A percentile compares a stretch with the other conserved stretches of the same genome.
These are phyloP conservation scores for Sanghuangporus baumii DNA, from an alignment of 1,284 basidiomycete genomes.

Conservation along the genomic window DNA sequence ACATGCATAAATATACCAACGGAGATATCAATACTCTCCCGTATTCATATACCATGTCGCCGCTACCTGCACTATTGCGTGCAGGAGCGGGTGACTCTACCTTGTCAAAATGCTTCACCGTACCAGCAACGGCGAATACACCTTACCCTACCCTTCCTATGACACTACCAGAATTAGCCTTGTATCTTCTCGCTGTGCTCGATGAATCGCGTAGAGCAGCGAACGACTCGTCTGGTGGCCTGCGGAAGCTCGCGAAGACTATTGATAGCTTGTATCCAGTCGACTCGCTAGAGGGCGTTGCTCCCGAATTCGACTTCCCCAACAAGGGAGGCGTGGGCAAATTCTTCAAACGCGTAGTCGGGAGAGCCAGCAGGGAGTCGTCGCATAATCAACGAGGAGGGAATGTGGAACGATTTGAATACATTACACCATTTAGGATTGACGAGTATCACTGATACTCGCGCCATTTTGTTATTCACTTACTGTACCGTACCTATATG, in stretches of 20 bases:
- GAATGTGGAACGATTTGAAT: conserved; percentile 72
- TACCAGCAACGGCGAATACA: conserved; percentile 51
- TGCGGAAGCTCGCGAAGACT: conserved; percentile 63
- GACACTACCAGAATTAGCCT: conserved; percentile 63
- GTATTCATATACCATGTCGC: conserved; percentile 60
- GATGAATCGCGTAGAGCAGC: conserved; percentile 57
- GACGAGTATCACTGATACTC: conserved; percentile 28
- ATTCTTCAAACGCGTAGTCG: conserved; percentile 57
- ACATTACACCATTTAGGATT: conserved; percentile 66
- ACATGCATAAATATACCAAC: conserved; percentile 44
- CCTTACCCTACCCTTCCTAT: conserved; percentile 69
- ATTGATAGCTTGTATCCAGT: conserved; percentile 54
- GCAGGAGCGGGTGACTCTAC: conserved; percentile 50
- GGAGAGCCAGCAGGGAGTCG: conserved; percentile 41
- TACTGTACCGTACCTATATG: neutral
- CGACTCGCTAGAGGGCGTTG: conserved; percentile 7
- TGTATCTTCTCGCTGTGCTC: conserved; percentile 66
- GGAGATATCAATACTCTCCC: conserved; percentile 60
- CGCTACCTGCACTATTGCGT: conserved; percentile 53
- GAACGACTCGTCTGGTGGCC: conserved; percentile 51
- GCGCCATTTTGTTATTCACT: neutral
- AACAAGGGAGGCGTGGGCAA: conserved; percentile 37
- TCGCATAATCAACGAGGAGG: conserved; percentile 35
- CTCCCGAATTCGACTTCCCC: conserved; percentile 1
- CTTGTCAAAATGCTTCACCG: conserved; percentile 62